These are phyloP conservation scores for Rutstroemia sp. DNA, from an alignment of 2,329 filamentous ascomycete genomes.

Conservation along the genomic window DNA sequence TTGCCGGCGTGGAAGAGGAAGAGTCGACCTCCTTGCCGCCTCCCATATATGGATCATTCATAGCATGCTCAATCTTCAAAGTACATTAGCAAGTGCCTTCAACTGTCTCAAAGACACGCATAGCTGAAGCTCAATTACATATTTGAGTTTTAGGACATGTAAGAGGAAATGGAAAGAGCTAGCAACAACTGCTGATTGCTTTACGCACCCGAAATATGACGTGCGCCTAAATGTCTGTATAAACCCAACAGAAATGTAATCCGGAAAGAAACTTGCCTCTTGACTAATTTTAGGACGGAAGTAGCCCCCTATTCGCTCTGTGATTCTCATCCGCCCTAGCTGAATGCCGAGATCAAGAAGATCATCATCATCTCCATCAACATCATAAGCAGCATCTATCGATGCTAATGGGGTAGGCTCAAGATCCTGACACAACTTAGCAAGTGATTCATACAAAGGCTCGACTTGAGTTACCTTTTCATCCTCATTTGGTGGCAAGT, in stretches of 20 bases:
- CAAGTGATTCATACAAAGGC: neutral
- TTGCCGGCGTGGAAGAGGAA: neutral
- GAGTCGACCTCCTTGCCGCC: neutral
- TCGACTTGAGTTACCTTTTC: constrained; percentile 36
- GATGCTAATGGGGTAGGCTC: constrained; percentile 56
- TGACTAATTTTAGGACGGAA: constrained; percentile 63
- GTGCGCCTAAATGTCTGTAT: too few species aligned
- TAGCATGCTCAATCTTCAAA: constrained; percentile 3
- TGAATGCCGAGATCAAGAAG: constrained; percentile 65
- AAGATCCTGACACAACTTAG: constrained; percentile 34
- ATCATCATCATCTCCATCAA: constrained; percentile 56
- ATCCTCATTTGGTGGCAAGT: constrained; percentile 39
- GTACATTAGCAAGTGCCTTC: neutral
- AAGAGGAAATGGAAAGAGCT: too few species aligned
- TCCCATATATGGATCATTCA: neutral
- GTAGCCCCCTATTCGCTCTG: constrained; percentile 66
- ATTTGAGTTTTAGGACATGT: too few species aligned
- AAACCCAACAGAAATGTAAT: neutral
- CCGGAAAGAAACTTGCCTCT: constrained; percentile 45
- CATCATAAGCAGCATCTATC: constrained; percentile 61
- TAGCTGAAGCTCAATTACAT: too few species aligned
- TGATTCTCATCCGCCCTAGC: constrained; percentile 65
- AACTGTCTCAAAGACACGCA: too few species aligned
- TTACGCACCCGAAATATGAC: too few species aligned
- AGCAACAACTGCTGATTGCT: too few species aligned